Percentiles rank a stretch among this genome's conserved stretches.
Evolutionary conservation across 2,329 filamentous ascomycete species (phyloP).

Genomic region (Bipolaris victoriae): DNA sequence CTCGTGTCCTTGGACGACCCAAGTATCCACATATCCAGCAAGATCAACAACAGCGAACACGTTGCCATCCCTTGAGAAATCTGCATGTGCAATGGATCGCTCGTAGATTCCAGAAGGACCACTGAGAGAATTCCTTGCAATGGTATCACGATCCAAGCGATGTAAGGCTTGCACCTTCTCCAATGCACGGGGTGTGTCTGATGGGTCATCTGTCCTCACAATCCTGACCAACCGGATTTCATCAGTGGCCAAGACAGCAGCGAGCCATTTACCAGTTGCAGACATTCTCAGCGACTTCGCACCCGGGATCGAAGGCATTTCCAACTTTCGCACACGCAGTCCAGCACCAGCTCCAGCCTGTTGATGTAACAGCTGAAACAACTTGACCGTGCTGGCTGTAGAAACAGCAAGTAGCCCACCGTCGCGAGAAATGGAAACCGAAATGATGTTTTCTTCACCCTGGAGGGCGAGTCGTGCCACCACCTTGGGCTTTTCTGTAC

Average conservation of each 20-base stretch:
- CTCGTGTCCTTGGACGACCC: slow-evolving; percentile 70
- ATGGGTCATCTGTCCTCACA: slow-evolving; percentile 51
- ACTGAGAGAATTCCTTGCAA: slow-evolving; percentile 53
- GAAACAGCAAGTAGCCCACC: slow-evolving; percentile 78
- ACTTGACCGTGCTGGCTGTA: slow-evolving; percentile 75
- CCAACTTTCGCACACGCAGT: slow-evolving; percentile 73
- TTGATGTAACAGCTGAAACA: slow-evolving; percentile 70
- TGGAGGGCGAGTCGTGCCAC: slow-evolving; percentile 50
- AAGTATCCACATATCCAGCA: slow-evolving; percentile 85
- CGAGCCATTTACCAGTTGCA: slow-evolving; percentile 72
- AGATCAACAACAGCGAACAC: slow-evolving; percentile 82
- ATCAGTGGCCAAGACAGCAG: slow-evolving; percentile 57
- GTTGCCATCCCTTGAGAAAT: slow-evolving; percentile 81
- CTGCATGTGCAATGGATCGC: slow-evolving; percentile 72
- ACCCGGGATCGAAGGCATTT: slow-evolving; percentile 68
- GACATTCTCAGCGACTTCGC: slow-evolving; percentile 74
- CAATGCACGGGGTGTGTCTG: slow-evolving; percentile 48
- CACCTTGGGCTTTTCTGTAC: slow-evolving; percentile 52
- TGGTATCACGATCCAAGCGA: slow-evolving; percentile 42
- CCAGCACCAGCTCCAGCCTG: slow-evolving; percentile 61
- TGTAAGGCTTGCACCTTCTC: slow-evolving; percentile 48
- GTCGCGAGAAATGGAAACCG: slow-evolving; percentile 71
- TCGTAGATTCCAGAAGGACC: slow-evolving; percentile 78
- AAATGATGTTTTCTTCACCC: slow-evolving; percentile 81
- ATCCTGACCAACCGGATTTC: slow-evolving; percentile 56